Evolutionary conservation across 768 basidiomycete genomes (phyloP).

Genomic region (Mycena maculata): DNA sequence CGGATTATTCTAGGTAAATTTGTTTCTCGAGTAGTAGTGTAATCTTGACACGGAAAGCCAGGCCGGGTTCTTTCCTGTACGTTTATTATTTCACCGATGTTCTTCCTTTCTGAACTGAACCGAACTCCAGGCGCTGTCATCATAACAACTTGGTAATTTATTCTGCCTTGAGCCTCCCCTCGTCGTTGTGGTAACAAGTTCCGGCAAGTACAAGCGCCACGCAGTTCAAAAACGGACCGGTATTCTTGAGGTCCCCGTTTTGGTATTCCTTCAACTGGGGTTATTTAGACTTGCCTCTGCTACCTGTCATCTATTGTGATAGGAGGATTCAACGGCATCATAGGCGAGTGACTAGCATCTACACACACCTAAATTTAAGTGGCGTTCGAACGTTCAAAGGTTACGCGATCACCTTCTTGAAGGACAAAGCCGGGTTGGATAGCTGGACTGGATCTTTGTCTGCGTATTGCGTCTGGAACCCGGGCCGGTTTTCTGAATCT

Average conservation of each 20-base stretch:
- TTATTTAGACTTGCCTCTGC: background rate
- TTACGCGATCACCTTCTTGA: constrained; percentile 44
- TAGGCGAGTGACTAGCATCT: background rate
- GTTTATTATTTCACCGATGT: background rate
- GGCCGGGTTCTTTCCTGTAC: constrained; percentile 16
- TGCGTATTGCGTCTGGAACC: background rate
- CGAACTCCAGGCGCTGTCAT: constrained; percentile 4
- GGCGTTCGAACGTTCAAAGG: background rate
- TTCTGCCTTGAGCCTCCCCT: background rate
- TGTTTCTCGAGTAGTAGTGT: no score
- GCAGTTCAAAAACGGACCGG: constrained; percentile 11
- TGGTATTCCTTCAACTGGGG: constrained; percentile 1
- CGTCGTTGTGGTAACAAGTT: constrained; percentile 14
- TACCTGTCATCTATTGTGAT: constrained; percentile 1
- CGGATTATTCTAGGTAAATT: constrained; percentile 11
- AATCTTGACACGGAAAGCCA: background rate
- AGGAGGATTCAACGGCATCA: constrained; percentile 6
- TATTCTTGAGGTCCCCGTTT: background rate
- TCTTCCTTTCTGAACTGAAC: background rate
- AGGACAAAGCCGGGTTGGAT: constrained; percentile 42
- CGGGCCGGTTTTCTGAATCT: background rate
- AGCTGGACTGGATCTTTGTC: constrained; percentile 55
- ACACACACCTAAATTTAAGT: background rate
- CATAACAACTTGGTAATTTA: constrained; percentile 21
- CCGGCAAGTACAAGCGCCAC: constrained; percentile 18